These are phyloP conservation scores for Trichoderma sp. DNA, from an alignment of 2,329 filamentous ascomycete genomes.

Conservation along the genomic window DNA sequence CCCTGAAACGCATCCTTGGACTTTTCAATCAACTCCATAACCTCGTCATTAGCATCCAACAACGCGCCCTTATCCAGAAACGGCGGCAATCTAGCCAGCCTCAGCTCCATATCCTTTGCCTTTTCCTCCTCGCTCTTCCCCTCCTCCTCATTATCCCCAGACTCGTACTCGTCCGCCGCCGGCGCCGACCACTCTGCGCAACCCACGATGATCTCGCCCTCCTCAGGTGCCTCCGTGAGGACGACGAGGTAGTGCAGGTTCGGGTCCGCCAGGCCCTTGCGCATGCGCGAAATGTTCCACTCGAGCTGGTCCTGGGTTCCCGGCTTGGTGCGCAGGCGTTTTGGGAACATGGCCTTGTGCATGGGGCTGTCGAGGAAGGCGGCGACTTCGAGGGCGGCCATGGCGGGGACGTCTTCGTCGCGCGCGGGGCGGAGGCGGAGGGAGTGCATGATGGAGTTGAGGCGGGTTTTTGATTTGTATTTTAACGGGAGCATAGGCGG, in stretches of 20 bases:
- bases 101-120: constrained; percentile 6
- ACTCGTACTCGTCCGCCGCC: not conserved
- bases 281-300: constrained; percentile 19
- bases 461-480: not conserved
- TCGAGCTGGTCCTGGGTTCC: constrained; percentile 23
- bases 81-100: constrained; percentile 14
- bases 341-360: constrained; percentile 22
- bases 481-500: not conserved
- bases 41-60: constrained; percentile 13
- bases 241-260: constrained; percentile 15
- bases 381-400: constrained; percentile 20
- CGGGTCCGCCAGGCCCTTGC: not conserved
- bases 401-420: constrained; percentile 21
- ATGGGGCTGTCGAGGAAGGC: constrained; percentile 22
- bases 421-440: constrained; percentile 18
- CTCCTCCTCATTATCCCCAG: not conserved
- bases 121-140: constrained; percentile 14
- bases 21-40: constrained; percentile 20
- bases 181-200: constrained; percentile 21
- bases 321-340: constrained; percentile 20
- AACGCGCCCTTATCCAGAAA: constrained; percentile 19
- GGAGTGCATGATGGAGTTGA: constrained; percentile 5
- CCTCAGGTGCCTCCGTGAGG: not conserved
- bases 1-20: constrained; percentile 6
- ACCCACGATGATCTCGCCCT: constrained; percentile 20